A percentile compares a stretch with the other conserved stretches of the same genome.
These are phyloP conservation scores for Steccherinum ochraceum DNA, from an alignment of 768 basidiomycete genomes.

Conservation along the genomic window DNA sequence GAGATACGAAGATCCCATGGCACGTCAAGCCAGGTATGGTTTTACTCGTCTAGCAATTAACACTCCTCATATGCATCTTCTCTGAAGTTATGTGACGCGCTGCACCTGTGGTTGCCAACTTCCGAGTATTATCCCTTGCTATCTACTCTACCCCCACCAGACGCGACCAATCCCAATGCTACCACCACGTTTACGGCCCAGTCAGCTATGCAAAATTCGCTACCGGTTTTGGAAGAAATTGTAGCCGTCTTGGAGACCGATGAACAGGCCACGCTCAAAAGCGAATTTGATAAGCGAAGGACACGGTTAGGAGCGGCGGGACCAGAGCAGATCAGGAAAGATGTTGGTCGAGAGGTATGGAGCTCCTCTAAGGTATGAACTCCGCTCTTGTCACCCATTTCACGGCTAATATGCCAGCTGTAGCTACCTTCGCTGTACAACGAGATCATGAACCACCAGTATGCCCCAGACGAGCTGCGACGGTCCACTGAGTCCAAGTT, in stretches of 20 bases:
- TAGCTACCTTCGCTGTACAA: conserved; percentile 70
- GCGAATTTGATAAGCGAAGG: conserved; percentile 72
- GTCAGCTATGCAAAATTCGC: conserved; percentile 57
- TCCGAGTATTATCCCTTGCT: conserved; percentile 61
- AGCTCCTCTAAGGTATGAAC: conserved; percentile 46
- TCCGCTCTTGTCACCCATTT: neutral
- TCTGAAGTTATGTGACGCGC: conserved; percentile 54
- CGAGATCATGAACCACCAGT: conserved; percentile 77
- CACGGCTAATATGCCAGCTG: neutral
- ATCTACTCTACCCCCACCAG: conserved; percentile 62
- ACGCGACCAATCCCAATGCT: conserved; percentile 65
- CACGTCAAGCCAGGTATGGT: conserved; percentile 47
- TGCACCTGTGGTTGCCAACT: conserved; percentile 69
- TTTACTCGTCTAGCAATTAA: too few species aligned
- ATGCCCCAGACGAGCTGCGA: conserved; percentile 76
- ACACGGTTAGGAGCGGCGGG: conserved; percentile 66
- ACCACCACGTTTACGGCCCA: conserved; percentile 56
- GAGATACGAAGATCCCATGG: conserved; percentile 56
- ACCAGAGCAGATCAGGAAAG: conserved; percentile 50
- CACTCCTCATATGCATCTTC: too few species aligned
- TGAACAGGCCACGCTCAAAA: conserved; percentile 51
- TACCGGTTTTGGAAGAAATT: conserved; percentile 70
- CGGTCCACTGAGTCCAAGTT: conserved; percentile 71
- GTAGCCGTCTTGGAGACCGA: conserved; percentile 53
- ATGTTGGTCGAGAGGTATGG: conserved; percentile 64